A percentile compares a stretch with the other conserved stretches of the same genome.
phyloP scores from a whole-genome alignment of 2,329 filamentous ascomycete genomes.

The Xylariaceae sp. region DNA sequence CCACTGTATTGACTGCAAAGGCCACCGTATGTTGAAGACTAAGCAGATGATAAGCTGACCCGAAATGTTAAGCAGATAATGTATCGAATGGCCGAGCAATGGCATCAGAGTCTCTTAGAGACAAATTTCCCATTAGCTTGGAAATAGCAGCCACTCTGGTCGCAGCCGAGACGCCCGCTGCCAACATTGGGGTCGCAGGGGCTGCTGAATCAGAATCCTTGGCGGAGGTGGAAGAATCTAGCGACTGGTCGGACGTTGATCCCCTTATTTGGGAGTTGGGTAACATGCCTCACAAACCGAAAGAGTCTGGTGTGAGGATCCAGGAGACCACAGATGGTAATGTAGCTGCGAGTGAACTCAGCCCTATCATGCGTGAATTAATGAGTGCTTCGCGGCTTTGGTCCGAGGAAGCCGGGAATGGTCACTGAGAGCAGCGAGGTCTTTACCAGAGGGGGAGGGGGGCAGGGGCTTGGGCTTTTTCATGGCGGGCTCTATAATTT shows the following conservation, averaged over 20 bases:
- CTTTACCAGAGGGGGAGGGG: neutral
- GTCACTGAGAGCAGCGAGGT: neutral
- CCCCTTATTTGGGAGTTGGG: constrained; percentile 13
- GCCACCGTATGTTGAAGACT: neutral
- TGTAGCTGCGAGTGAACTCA: constrained; percentile 1
- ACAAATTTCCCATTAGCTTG: neutral
- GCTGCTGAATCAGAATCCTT: neutral
- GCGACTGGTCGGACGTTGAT: constrained; percentile 11
- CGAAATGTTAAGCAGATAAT: neutral
- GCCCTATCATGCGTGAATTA: constrained; percentile 18
- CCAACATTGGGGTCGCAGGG: neutral
- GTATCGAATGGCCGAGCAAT: neutral
- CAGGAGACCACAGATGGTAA: neutral
- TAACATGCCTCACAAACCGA: constrained; percentile 9
- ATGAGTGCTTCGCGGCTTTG: constrained; percentile 14
- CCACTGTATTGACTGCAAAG: neutral
- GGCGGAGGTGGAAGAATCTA: neutral
- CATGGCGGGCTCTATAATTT: neutral
- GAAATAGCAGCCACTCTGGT: neutral
- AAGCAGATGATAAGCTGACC: neutral
- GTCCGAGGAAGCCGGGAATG: constrained; percentile 2
- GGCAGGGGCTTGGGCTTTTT: neutral
- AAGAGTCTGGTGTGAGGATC: neutral
- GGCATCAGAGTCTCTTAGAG: neutral
- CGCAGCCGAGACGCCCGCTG: neutral